Base-by-base conservation (phyloP, 441 rosid species). In the Pelargonium citronellum region DNA sequence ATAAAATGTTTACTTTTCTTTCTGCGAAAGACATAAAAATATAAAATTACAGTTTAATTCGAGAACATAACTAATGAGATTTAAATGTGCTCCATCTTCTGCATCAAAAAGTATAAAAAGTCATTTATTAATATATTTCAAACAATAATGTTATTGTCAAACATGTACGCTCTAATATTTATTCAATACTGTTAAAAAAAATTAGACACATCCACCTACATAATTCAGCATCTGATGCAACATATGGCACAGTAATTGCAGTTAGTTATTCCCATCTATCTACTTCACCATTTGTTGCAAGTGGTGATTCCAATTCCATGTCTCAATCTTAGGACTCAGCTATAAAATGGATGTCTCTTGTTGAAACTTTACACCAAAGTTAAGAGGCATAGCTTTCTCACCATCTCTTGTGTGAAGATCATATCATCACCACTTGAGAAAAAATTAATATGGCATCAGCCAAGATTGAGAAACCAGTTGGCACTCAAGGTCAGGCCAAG, bases 381-480 rank as follows among this genome's bases (percentile, higher is more conserved):
- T 67, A 16, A 58, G 64, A 20, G 34, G 7, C 47, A 41, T n/a
- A 60, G 11, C 27, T 34, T 64, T 62, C 24, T 22, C 24, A 22
- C 24, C 24, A 22, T 22, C 24, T 57, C 2, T 10, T 47, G 47
- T 20, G 15, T 20, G 22, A 60, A 46, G 27, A 15, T 12, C 5
- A 46, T 6, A 51, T 22, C 24, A 22, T 22, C 24, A 22, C 24
- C 24, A 22, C 24, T 22, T 22, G 24, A 22, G 24, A 22, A 22
- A 22, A 22, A 22, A 22, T 22, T 22, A 22, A 22, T 22, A 82
- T 82, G 87, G 83, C 85, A 68, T 82, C 87, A 51, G 5, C 69
- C 51, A 84, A 83, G 79, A 76, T 81, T 62, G 82, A 70, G 69
- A 84, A 84, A 75, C 76, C 84, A 9, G 79, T 22, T 66, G 75